Evolutionary conservation across 352 stramenopile species (phyloP), one percentile per base, ranked within the genome.

Genomic region (Phytophthora europaea): DNA sequence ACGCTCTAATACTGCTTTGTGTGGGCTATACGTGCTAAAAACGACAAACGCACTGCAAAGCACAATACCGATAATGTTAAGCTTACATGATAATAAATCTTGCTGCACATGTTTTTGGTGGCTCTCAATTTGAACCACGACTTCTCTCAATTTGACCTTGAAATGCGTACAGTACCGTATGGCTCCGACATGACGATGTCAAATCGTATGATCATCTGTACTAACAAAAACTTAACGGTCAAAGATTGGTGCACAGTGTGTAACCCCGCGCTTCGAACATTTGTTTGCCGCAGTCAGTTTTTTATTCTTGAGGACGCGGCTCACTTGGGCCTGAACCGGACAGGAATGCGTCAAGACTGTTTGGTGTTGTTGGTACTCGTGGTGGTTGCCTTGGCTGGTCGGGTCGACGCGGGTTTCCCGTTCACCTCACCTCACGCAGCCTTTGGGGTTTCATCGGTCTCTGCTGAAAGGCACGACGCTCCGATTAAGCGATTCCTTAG

Each of bases 401-500:
- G n/a, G 22, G 26, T 9, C 9, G 45, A 51, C 18, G n/a, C 45
- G 45, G 45, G 6, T 22, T 51, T 18, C 45, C 26, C 20, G 45
- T 20, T 16, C n/a, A 23, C 45, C 7, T 23, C 45, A 15, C 7
- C 7, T 22, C 16, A 51, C 45, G 45, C 45, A 51, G 45, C 16
- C 16, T 15, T 23, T 13, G 45, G 45, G 12, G 2, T 51, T 13
- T 23, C 8, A 13, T 22, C 45, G 8, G 7, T 38, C 28, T 22
- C 28, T 26, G 36, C 18, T 23, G 45, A 26, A 8, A 12, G 45
- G 16, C n/a, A 7, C 18, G 45, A 5, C 45, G 38, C 13, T 26
- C 15, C 26, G 33, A 63, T 15, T 57, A 57, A 70, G n/a, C 54
- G 28, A 23, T 43, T 65, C n/a, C 53, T 70, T 12, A 70, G 63